A percentile compares a stretch with the other conserved stretches of the same genome.
These are phyloP conservation scores for Exophiala sp. DNA, from an alignment of 2,329 filamentous ascomycete species.

Conservation along the genomic window DNA sequence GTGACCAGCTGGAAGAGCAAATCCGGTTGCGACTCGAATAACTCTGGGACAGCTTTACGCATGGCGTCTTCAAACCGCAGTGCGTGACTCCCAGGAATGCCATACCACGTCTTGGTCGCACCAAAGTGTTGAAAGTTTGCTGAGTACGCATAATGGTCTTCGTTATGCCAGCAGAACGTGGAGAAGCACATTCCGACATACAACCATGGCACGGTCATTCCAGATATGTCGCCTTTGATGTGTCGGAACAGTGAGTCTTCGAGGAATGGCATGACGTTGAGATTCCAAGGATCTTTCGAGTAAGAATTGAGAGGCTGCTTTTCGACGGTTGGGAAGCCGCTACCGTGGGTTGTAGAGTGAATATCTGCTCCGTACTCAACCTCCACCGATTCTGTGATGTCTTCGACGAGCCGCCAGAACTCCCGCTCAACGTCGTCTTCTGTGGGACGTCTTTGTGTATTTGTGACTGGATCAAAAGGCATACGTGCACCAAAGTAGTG, in stretches of 20 bases:
- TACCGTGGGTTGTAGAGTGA: slow-evolving; percentile 95
- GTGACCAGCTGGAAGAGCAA: slow-evolving; percentile 97
- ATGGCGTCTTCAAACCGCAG: slow-evolving; percentile 95
- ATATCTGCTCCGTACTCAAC: slow-evolving; percentile 98
- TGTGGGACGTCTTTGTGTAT: slow-evolving; percentile 74
- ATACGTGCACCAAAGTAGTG: slow-evolving; percentile 88
- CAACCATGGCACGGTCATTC: slow-evolving; percentile 98
- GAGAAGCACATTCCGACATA: slow-evolving; percentile 99
- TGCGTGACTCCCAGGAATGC: slow-evolving; percentile 88
- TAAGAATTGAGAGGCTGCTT: slow-evolving; percentile 84
- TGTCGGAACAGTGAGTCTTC: slow-evolving; percentile 91
- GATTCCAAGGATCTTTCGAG: slow-evolving; percentile 88
- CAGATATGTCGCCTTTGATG: slow-evolving; percentile 97
- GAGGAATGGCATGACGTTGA: slow-evolving; percentile 87
- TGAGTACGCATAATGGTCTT: slow-evolving; percentile 96
- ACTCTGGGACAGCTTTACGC: slow-evolving; percentile 88
- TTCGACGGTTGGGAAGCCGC: slow-evolving; percentile 92
- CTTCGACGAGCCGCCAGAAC: slow-evolving; percentile 94
- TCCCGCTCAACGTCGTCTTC: slow-evolving; percentile 96
- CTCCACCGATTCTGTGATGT: slow-evolving; percentile 90
- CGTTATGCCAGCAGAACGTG: slow-evolving; percentile 99
- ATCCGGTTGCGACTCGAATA: slow-evolving; percentile 96
- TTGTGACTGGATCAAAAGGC: slow-evolving; percentile 79
- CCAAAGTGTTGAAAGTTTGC: slow-evolving; percentile 98
- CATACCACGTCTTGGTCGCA: slow-evolving; percentile 98